A percentile compares a stretch with the other conserved stretches of the same genome.
Evolutionary conservation across 805 yeast species (phyloP).

Genomic region (Candida xiaguanensis): DNA sequence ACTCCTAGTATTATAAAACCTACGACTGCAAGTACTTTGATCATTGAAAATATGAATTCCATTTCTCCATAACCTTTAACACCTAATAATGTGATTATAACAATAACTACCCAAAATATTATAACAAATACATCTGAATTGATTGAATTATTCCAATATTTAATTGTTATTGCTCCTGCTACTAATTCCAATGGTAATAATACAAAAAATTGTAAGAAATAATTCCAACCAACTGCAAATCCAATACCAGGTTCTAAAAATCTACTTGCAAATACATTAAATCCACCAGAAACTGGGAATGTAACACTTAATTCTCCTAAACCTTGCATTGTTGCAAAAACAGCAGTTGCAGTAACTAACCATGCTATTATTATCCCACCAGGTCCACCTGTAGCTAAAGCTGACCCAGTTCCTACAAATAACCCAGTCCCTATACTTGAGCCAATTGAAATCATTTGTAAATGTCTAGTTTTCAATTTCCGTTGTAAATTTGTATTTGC

Average conservation of each 20-base stretch:
- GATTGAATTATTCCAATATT: constrained; percentile 50
- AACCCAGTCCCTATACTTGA: constrained; percentile 69
- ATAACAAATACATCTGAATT: constrained; percentile 60
- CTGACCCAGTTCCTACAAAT: constrained; percentile 61
- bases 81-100: constrained; percentile 48
- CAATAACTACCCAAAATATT: constrained; percentile 45
- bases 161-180: constrained; percentile 52
- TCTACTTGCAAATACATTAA: constrained; percentile 57
- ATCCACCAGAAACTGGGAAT: constrained; percentile 63
- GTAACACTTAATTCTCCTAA: constrained; percentile 58
- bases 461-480: constrained; percentile 53
- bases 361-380: constrained; percentile 59
- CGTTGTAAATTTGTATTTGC: constrained; percentile 58
- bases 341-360: constrained; percentile 51
- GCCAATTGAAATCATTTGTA: constrained; percentile 67
- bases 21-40: constrained; percentile 46
- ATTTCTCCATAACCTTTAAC: constrained; percentile 56
- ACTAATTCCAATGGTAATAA: constrained; percentile 55
- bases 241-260: constrained; percentile 62
- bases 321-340: constrained; percentile 58
- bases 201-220: constrained; percentile 28
- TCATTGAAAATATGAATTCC: constrained; percentile 46
- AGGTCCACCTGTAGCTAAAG: constrained; percentile 59
- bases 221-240: constrained; percentile 38
- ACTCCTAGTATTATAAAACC: constrained; percentile 48